Evolutionary conservation across 768 basidiomycete species (phyloP).

Genomic region (Xerocomellus intermedius): DNA sequence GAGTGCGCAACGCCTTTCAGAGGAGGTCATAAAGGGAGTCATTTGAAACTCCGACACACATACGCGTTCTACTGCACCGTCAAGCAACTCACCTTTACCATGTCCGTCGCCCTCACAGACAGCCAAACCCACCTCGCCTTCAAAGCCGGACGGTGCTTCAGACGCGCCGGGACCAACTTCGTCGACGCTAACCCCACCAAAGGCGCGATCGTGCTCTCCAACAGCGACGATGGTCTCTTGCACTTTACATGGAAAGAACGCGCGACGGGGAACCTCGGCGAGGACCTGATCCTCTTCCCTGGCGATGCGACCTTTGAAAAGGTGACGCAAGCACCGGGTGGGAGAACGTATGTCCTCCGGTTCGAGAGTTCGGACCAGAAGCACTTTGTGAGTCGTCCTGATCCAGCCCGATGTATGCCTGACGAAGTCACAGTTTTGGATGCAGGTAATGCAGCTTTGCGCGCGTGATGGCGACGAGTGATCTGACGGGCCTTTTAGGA

Average conservation of each 20-base stretch:
- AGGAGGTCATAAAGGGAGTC: too few relatives aligned
- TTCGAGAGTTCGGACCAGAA: conserved; percentile 88
- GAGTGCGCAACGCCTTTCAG: too few relatives aligned
- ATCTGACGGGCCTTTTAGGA: conserved; percentile 44
- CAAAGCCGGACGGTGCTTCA: conserved; percentile 73
- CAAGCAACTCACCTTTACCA: background rate
- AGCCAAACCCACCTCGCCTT: conserved; percentile 42
- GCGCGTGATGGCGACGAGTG: background rate
- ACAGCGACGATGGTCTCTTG: conserved; percentile 71
- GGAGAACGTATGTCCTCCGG: conserved; percentile 83
- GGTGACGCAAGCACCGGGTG: conserved; percentile 62
- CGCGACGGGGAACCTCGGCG: conserved; percentile 55
- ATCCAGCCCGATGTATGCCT: background rate
- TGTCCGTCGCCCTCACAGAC: conserved; percentile 31
- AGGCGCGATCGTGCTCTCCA: conserved; percentile 68
- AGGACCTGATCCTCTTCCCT: conserved; percentile 87
- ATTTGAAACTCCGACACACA: conserved; percentile 23
- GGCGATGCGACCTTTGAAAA: conserved; percentile 80
- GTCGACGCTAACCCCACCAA: conserved; percentile 69
- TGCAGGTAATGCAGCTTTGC: conserved; percentile 57
- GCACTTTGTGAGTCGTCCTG: conserved; percentile 72
- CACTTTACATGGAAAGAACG: conserved; percentile 83
- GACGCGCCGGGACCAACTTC: conserved; percentile 62
- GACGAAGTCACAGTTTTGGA: conserved; percentile 63
- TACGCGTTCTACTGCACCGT: conserved; percentile 11